phyloP scores from a whole-genome alignment of 768 basidiomycete species.

The Boletus insuetus region DNA sequence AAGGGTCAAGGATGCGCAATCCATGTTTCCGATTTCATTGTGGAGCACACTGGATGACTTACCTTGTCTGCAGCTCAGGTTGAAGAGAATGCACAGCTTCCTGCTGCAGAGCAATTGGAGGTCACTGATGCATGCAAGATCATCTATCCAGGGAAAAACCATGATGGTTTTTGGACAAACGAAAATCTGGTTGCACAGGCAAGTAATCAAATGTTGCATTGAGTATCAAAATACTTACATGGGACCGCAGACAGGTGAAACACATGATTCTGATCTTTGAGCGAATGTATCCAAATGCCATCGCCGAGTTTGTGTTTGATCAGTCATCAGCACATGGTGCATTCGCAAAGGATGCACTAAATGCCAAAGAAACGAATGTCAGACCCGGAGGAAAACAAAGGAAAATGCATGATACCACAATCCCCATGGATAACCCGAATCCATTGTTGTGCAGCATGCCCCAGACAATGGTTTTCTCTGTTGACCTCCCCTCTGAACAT shows the following conservation, averaged over 20 bases:
- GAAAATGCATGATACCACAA: slow-evolving; percentile 15
- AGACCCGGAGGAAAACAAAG: slow-evolving; percentile 21
- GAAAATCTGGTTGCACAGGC: slow-evolving; percentile 5
- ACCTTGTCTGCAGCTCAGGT: not conserved
- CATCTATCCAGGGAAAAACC: slow-evolving; percentile 24
- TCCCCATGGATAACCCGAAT: slow-evolving; percentile 19
- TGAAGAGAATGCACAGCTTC: not conserved
- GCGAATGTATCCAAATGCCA: slow-evolving; percentile 15
- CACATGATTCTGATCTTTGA: slow-evolving; percentile 19
- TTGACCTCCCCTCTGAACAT: no score
- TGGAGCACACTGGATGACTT: slow-evolving; percentile 1
- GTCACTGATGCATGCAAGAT: slow-evolving; percentile 5
- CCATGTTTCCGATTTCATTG: slow-evolving; percentile 42
- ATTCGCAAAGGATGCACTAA: slow-evolving; percentile 24
- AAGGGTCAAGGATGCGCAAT: slow-evolving; percentile 36
- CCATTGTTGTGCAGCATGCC: not conserved
- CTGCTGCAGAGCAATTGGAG: no score
- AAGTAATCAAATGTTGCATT: no score
- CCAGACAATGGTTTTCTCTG: slow-evolving; percentile 33
- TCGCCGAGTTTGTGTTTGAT: slow-evolving; percentile 23
- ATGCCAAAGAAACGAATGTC: slow-evolving; percentile 28
- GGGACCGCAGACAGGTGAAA: slow-evolving; percentile 6
- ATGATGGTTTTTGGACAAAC: slow-evolving; percentile 26
- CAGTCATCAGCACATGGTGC: slow-evolving; percentile 26
- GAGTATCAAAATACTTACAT: no score